Evolutionary conservation across 345 rosid genomes (phyloP), one percentile per base, ranked within the genome.

Genomic region (Syzygium aqueum): DNA sequence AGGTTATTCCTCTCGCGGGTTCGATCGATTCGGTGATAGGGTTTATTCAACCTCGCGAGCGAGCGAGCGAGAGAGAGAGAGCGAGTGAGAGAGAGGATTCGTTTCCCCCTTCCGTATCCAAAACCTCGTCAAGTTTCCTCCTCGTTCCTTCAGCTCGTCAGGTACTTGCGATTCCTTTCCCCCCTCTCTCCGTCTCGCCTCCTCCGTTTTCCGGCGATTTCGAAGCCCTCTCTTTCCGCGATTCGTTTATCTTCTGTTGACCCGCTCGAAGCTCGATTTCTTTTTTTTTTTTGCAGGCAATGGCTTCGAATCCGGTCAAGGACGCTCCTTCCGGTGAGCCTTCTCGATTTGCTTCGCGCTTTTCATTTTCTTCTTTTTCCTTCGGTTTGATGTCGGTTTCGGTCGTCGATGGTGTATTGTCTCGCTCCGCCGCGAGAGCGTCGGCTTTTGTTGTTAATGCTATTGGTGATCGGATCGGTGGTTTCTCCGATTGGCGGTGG

Each of bases 241-340:
- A 33, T 73, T 33, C 80, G 80, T 6, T 67, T 9, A 5, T 49
- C 23, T 23, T n/a, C 15, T 50, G 40, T 51, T 84, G 19, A 7
- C 12, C 57, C 25, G 54, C n/a, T 49, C 56, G 19, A 27, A 27
- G 77, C 53, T 86, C 49, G 80, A 73, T 61, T 19, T 77, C 6
- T 43, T 6, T 43, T 6, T 43, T 43, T 43, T 40, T 4, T 40
- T 73, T 83, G 86, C 84, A 86, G 86, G 84, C 86, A 96, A 96
- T 96, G 98, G 95, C 98, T 86, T 93, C 96, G 52, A 88, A 90
- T 91, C 88, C 93, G 57, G 90, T 91, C 90, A 92, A 93, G 91
- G 95, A 88, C 51, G 91, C 89, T 89, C 91, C 95, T 85, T 87
- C 96, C 84, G 98, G 98, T 95, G 85, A 87, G 88, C 61, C 84